A percentile compares a stretch with the other conserved stretches of the same genome.
These are phyloP conservation scores for Usnea hakonensis DNA, from an alignment of 495 filamentous ascomycete species.

Conservation along the genomic window DNA sequence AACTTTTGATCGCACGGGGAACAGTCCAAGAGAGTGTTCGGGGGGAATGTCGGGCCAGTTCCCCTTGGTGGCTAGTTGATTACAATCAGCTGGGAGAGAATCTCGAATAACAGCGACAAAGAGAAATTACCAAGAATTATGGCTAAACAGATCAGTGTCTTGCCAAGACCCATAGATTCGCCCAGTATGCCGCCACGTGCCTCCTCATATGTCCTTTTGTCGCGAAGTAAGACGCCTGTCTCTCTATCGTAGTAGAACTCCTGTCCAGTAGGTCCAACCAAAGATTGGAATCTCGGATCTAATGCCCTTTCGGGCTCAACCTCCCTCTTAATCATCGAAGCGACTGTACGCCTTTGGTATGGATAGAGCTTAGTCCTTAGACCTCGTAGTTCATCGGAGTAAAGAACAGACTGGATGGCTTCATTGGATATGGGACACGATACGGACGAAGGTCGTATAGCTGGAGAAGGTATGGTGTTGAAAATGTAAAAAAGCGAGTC, in stretches of 20 bases:
- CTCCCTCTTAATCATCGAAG: constrained; percentile 81
- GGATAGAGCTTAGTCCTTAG: constrained; percentile 63
- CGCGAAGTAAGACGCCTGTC: constrained; percentile 48
- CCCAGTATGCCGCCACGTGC: constrained; percentile 70
- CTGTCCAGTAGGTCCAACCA: constrained; percentile 50
- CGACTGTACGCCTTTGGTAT: constrained; percentile 77
- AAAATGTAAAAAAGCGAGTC: constrained; percentile 75
- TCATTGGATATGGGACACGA: constrained; percentile 47
- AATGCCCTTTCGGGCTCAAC: constrained; percentile 51
- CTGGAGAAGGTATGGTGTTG: constrained; percentile 72
- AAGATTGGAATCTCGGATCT: constrained; percentile 62
- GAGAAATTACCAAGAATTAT: too few species aligned
- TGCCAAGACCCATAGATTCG: constrained; percentile 58
- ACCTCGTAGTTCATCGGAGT: constrained; percentile 41
- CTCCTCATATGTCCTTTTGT: constrained; percentile 65
- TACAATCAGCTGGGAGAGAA: too few species aligned
- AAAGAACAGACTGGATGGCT: constrained; percentile 57
- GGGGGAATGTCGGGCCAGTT: constrained; percentile 55
- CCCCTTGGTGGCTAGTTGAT: too few species aligned
- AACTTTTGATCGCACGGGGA: constrained; percentile 36
- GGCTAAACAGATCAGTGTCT: constrained; percentile 81
- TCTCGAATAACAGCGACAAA: too few species aligned
- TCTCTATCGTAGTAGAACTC: constrained; percentile 68
- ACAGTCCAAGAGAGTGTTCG: constrained; percentile 44
- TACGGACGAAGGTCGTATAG: constrained; percentile 46